These are phyloP conservation scores for Naumovozyma baii DNA, from an alignment of 805 yeast genomes.

Conservation along the genomic window DNA sequence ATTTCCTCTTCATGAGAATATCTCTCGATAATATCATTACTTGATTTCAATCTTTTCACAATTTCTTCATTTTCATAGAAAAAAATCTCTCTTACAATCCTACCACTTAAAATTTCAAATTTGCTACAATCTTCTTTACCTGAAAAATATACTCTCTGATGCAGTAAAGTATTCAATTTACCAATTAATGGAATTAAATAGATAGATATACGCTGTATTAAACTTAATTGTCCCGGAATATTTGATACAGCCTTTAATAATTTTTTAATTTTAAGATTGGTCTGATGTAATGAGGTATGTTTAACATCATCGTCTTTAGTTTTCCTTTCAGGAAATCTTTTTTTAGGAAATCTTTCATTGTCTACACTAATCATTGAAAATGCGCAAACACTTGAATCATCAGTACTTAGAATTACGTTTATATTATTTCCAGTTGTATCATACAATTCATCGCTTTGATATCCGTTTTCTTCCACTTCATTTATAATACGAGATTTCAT, in stretches of 20 bases:
- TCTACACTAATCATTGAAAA: background rate
- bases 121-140: no score
- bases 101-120: background rate
- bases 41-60: background rate
- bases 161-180: background rate
- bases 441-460: no score
- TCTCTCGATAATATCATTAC: background rate
- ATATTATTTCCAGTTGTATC: no score
- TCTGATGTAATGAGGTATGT: background rate
- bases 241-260: background rate
- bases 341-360: background rate
- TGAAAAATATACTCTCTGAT: background rate
- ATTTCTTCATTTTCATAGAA: background rate
- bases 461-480: no score
- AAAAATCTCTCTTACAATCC: background rate
- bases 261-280: background rate
- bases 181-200: background rate
- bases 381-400: background rate
- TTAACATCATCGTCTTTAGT: no score
- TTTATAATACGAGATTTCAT: no score
- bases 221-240: background rate
- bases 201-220: background rate
- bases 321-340: no score
- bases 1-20: no score
- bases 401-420: background rate